Evolutionary conservation across 352 stramenopile species (phyloP).

Genomic region (Phytophthora foliorum): DNA sequence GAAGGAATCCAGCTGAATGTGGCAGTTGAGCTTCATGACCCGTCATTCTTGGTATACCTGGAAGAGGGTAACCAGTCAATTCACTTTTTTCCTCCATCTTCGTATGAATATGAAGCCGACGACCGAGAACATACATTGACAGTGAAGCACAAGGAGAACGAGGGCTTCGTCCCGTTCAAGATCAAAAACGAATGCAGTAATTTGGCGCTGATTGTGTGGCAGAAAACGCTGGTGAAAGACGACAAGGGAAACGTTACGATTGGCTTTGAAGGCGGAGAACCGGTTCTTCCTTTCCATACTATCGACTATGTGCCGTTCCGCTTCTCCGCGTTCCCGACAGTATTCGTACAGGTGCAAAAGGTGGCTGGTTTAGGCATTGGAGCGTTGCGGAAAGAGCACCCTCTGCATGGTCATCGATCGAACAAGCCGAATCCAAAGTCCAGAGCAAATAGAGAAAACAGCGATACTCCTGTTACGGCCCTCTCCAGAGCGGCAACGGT

Average conservation of each 20-base stretch:
- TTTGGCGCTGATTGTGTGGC: conserved; percentile 82
- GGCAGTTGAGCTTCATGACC: conserved; percentile 82
- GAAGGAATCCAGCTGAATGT: conserved; percentile 75
- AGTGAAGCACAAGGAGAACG: conserved; percentile 52
- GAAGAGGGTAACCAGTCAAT: conserved; percentile 46
- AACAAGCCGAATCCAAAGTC: conserved; percentile 16
- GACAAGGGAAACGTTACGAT: conserved; percentile 52
- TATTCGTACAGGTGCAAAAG: conserved; percentile 83
- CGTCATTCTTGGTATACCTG: conserved; percentile 75
- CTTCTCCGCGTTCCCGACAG: conserved; percentile 65
- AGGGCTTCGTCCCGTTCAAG: conserved; percentile 79
- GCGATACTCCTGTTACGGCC: conserved; percentile 15
- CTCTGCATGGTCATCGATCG: conserved; percentile 21
- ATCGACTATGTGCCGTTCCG: conserved; percentile 84
- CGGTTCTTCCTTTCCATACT: conserved; percentile 81
- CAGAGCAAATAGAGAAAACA: conserved; percentile 7
- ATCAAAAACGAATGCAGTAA: conserved; percentile 89
- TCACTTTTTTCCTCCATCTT: conserved; percentile 38
- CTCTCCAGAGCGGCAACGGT: conserved; percentile 34
- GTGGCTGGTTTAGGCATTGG: conserved; percentile 54
- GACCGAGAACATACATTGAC: conserved; percentile 38
- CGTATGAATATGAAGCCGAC: conserved; percentile 40
- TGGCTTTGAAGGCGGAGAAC: conserved; percentile 73
- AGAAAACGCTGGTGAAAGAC: conserved; percentile 75
- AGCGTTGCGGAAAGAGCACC: conserved; percentile 40